A percentile compares a stretch with the other conserved stretches of the same genome.
phyloP scores from a whole-genome alignment of 1,139 yeast genomes.

The Debaryomyces udenii region DNA sequence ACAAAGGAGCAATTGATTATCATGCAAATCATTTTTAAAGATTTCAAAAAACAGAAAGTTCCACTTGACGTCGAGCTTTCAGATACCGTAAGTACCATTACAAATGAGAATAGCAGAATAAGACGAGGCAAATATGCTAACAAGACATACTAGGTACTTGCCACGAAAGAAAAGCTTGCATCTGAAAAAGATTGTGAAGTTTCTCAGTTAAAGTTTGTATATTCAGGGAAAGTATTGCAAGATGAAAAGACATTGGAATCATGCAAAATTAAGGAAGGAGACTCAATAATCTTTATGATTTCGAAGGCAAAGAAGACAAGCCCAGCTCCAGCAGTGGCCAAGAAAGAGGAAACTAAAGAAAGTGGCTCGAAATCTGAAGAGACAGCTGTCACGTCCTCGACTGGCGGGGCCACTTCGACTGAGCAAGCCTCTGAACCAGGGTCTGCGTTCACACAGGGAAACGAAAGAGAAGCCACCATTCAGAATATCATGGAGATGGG shows the following conservation, averaged over 20 bases:
- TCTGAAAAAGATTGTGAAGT: constrained; percentile 69
- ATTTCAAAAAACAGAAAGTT: constrained; percentile 89
- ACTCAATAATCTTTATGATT: constrained; percentile 90
- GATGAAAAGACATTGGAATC: constrained; percentile 77
- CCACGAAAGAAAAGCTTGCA: constrained; percentile 76
- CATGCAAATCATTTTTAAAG: constrained; percentile 87
- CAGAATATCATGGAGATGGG: constrained; percentile 95
- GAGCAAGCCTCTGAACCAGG: constrained; percentile 31
- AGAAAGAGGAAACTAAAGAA: constrained; percentile 26
- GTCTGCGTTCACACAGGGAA: constrained; percentile 63
- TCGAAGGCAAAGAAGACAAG: constrained; percentile 50
- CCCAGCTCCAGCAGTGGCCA: constrained; percentile 18
- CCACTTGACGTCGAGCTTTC: constrained; percentile 73
- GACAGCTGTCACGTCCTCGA: constrained; percentile 23
- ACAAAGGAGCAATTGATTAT: constrained; percentile 11
- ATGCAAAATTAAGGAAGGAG: constrained; percentile 83
- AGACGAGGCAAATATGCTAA: constrained; percentile 6
- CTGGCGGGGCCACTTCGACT: constrained; percentile 25
- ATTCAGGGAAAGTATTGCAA: constrained; percentile 86
- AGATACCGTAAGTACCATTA: constrained; percentile 57
- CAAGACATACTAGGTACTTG: constrained; percentile 46
- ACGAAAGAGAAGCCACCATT: constrained; percentile 68
- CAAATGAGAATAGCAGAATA: background rate
- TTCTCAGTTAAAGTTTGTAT: constrained; percentile 82
- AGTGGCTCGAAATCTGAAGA: constrained; percentile 25